Evolutionary conservation across 148 eudicot species (phyloP).

Genomic region (Nepenthes mirabilis): DNA sequence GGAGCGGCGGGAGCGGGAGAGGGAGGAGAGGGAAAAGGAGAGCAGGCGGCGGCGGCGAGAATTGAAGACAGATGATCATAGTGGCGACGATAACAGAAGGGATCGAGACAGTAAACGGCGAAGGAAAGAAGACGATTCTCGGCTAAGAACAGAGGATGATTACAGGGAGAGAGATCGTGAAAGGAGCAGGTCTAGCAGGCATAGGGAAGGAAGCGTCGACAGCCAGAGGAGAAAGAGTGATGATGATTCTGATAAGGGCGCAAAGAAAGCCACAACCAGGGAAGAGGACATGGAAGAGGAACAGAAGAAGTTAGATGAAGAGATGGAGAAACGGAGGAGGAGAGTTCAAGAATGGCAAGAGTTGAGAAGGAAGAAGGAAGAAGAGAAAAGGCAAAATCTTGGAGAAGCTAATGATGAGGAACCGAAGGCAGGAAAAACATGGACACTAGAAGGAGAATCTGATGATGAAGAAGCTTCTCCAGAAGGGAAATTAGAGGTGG

Average conservation of each 20-base stretch:
- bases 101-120: conserved; percentile 45
- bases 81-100: conserved; percentile 32
- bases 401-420: conserved; percentile 38
- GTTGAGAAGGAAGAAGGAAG: conserved; percentile 58
- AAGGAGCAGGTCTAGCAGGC: conserved; percentile 26
- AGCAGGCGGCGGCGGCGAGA: conserved; percentile 34
- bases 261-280: conserved; percentile 28
- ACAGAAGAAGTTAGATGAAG: conserved; percentile 68
- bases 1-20: conserved; percentile 5
- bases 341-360: conserved; percentile 94
- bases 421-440: conserved; percentile 52
- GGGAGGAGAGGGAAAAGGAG: conserved; percentile 16
- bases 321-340: conserved; percentile 84
- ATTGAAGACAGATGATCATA: conserved; percentile 23
- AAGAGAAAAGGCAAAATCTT: conserved; percentile 43
- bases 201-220: conserved; percentile 46
- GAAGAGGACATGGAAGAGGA: conserved; percentile 76
- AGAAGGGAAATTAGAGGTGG: conserved; percentile 27
- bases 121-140: conserved; percentile 36
- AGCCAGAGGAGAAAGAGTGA: conserved; percentile 30
- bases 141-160: conserved; percentile 44
- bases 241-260: conserved; percentile 19
- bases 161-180: conserved; percentile 35
- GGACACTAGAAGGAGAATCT: conserved; percentile 82
- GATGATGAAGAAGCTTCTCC: conserved; percentile 63